Evolutionary conservation across 2,329 filamentous ascomycete genomes (phyloP).

Genomic region (Truncatella angustata): DNA sequence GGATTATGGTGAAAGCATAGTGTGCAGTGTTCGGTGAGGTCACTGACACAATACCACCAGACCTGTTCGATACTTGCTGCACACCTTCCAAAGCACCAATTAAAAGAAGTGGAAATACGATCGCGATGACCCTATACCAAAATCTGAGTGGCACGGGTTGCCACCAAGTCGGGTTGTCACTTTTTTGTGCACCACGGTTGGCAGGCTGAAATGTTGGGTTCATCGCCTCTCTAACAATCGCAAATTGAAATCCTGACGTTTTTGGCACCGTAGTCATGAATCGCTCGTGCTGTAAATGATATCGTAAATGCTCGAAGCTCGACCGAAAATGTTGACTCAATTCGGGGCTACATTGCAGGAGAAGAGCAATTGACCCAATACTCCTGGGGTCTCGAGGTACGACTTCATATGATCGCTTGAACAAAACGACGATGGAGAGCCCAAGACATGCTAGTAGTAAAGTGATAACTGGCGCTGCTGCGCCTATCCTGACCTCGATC

Average conservation of each 20-base stretch:
- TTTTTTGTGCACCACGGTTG: not conserved
- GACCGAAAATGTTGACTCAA: constrained; percentile 1
- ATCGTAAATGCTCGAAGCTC: not conserved
- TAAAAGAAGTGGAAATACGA: not conserved
- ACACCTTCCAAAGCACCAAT: constrained; percentile 7
- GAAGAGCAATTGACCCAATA: constrained; percentile 6
- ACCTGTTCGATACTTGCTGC: not conserved
- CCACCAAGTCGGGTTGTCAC: constrained; percentile 1
- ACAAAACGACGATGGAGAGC: not conserved
- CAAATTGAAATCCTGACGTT: not conserved
- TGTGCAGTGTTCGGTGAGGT: not conserved
- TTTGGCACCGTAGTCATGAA: not conserved
- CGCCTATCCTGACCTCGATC: not conserved
- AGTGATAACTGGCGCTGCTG: not conserved
- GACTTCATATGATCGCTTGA: not conserved
- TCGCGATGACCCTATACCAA: not conserved
- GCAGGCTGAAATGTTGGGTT: not conserved
- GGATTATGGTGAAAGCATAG: not conserved
- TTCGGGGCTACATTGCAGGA: not conserved
- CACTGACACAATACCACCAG: not conserved
- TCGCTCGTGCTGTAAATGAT: not conserved
- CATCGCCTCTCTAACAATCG: not conserved
- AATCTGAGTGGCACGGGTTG: not conserved
- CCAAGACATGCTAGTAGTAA: not conserved
- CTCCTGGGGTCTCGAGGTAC: constrained; percentile 9